Base-by-base conservation (phyloP, 192 early-diverging fungal species). In the Coemansia sp. region DNA sequence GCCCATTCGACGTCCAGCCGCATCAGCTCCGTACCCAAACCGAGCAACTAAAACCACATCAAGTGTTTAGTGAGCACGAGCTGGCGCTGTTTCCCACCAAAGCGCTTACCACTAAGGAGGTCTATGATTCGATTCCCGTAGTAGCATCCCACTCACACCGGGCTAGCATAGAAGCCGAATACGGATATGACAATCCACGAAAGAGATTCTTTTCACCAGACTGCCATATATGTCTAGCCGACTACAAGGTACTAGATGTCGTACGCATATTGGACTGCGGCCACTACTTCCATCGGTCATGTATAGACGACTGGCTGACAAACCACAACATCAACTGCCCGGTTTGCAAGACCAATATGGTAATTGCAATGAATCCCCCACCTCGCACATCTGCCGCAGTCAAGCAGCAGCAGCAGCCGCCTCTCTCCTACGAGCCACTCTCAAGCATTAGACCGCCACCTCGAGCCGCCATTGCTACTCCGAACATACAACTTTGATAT, bases 261-360 rank as follows among this genome's bases (percentile, higher is more conserved):
- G 69, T 60, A 2, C 62, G 69, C 20, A 57, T 62, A 24, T 35
- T 70, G 23, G 45, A 38, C 21, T 90, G 89, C 62, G 61, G 60
- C 3, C 89, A 90, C 70, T 69, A 76, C 40, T 90, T 86, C 63
- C 89, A 90, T 63, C 60, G 46, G 33, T 62, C 74, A 7, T 90
- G 89, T 62, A 73, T 90, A 34, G 89, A 90, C 56, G 72, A 36
- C 43, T 79, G 72, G 72, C 39, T 74, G 37, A 74, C 65, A 0
- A 68, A 62, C 9, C 63, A 68, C 37, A 65, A 59, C n/a, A 43
- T 60, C 0, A 63, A 33, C 16, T 74, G 72, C 24, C 72, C 72
- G 0, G 21, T 68, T 11, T 74, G 72, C 57, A 74, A 74, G 38
- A 23, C 63, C 23, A 59, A 68, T 37, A 63, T 74, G 63, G 34